Evolutionary conservation across 257 asterid species (phyloP).

Genomic region (Orobanche coerulescens): DNA sequence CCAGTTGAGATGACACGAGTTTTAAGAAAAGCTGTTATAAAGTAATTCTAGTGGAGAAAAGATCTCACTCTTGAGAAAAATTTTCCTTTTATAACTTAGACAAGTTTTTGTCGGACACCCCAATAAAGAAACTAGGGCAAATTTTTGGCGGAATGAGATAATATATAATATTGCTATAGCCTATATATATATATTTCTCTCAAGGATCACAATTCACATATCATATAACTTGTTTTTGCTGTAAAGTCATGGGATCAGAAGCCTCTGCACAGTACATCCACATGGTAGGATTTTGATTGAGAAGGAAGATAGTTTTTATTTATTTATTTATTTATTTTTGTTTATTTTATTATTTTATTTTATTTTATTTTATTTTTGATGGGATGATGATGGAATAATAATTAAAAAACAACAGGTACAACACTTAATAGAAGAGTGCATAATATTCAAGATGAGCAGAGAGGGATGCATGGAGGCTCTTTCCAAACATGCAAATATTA

Average conservation of each 20-base stretch:
- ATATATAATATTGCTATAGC: too few relatives aligned
- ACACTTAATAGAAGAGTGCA: conserved; percentile 72
- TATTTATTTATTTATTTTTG: background rate
- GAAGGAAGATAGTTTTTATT: background rate
- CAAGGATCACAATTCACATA: too few relatives aligned
- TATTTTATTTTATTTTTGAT: background rate
- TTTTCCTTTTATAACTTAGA: too few relatives aligned
- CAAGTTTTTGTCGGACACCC: too few relatives aligned
- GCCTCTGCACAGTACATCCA: conserved; percentile 71
- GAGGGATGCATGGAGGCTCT: conserved; percentile 94
- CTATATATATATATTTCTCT: too few relatives aligned
- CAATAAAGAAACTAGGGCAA: too few relatives aligned
- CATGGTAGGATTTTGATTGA: conserved; percentile 31
- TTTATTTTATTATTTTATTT: background rate
- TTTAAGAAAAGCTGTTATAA: too few relatives aligned
- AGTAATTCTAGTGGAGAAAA: too few relatives aligned
- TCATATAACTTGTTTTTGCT: too few relatives aligned
- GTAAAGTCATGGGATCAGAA: conserved; percentile 45
- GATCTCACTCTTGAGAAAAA: too few relatives aligned
- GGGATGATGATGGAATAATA: background rate
- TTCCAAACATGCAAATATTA: conserved; percentile 76
- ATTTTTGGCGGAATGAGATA: too few relatives aligned
- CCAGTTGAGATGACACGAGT: too few relatives aligned
- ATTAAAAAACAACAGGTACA: conserved; percentile 27
- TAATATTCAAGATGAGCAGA: conserved; percentile 70